These are phyloP conservation scores for Scleromitrula shiraiana DNA, from an alignment of 2,329 filamentous ascomycete genomes.

Conservation along the genomic window DNA sequence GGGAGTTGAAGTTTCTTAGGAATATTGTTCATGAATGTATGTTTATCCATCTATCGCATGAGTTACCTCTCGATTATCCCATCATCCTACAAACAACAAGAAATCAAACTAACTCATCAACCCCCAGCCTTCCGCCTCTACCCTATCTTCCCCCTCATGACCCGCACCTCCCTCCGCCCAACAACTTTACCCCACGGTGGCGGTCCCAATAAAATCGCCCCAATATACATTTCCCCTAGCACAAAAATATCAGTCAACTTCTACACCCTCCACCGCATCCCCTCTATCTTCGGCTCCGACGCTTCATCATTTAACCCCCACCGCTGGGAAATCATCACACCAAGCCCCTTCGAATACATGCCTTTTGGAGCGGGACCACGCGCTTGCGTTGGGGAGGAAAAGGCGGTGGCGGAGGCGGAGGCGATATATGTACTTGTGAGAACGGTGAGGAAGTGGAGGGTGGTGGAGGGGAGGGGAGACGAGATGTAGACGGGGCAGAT, in stretches of 20 bases:
- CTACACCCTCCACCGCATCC: neutral
- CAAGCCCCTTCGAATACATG: slow-evolving; percentile 56
- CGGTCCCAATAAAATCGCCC: slow-evolving; percentile 10
- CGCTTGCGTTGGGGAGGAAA: slow-evolving; percentile 53
- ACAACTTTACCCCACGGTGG: slow-evolving; percentile 13
- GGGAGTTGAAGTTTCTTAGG: neutral
- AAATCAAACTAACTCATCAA: neutral
- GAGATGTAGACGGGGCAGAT: slow-evolving; percentile 1
- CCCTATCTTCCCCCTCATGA: slow-evolving; percentile 18
- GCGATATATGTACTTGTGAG: slow-evolving; percentile 10
- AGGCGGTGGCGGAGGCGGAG: slow-evolving; percentile 11
- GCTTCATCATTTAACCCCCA: slow-evolving; percentile 65
- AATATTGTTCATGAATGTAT: neutral
- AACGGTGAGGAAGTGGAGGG: slow-evolving; percentile 7
- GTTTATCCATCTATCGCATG: neutral
- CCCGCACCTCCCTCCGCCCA: slow-evolving; percentile 8
- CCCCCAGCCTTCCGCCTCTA: slow-evolving; percentile 16
- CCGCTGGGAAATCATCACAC: slow-evolving; percentile 55
- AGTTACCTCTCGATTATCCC: neutral
- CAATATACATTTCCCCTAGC: slow-evolving; percentile 12
- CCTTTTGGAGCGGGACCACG: slow-evolving; percentile 64
- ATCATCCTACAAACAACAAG: neutral
- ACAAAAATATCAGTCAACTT: neutral
- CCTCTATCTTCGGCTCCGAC: slow-evolving; percentile 55
- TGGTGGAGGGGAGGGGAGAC: neutral